These are phyloP conservation scores for Wickerhamomyces mucosus DNA, from an alignment of 805 yeast genomes.

Conservation along the genomic window DNA sequence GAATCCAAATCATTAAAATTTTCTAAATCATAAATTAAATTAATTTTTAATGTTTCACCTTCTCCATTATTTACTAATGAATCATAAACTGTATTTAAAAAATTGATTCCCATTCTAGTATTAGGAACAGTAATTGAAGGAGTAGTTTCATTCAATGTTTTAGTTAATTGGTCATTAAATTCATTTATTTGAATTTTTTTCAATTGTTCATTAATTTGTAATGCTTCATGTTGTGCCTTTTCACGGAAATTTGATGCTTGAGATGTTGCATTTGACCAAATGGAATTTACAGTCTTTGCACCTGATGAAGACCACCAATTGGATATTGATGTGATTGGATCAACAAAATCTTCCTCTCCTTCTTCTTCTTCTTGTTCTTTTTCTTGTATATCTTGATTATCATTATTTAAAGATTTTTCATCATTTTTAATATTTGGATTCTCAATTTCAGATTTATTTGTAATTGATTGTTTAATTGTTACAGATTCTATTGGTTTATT, in stretches of 20 bases:
- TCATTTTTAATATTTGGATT: slow-evolving; percentile 15
- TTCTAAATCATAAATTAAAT: slow-evolving; percentile 58
- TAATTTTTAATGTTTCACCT: slow-evolving; percentile 50
- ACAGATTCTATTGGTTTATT: slow-evolving; percentile 9
- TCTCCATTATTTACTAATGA: slow-evolving; percentile 32
- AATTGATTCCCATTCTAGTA: slow-evolving; percentile 19
- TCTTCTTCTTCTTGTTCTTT: slow-evolving; percentile 8
- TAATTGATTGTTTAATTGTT: slow-evolving; percentile 15
- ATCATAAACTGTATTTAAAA: slow-evolving; percentile 23
- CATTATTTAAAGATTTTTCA: too few species aligned
- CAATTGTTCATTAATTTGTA: slow-evolving; percentile 17
- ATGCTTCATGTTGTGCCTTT: slow-evolving; percentile 24
- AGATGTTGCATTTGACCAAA: slow-evolving; percentile 60
- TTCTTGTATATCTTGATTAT: slow-evolving; percentile 11
- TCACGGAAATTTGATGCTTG: slow-evolving; percentile 22
- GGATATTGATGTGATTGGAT: slow-evolving; percentile 57
- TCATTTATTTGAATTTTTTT: slow-evolving; percentile 24
- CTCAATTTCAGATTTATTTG: slow-evolving; percentile 16
- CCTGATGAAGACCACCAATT: slow-evolving; percentile 74
- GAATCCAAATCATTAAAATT: slow-evolving; percentile 40
- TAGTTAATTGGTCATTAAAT: slow-evolving; percentile 10
- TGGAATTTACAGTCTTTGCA: slow-evolving; percentile 49
- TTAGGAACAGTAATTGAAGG: slow-evolving; percentile 12
- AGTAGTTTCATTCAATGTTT: slow-evolving; percentile 2
- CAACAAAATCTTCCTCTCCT: slow-evolving; percentile 26